Evolutionary conservation across 164 flowering plant species (phyloP), one percentile per base, ranked within the genome.

Genomic region (Dillenia suffruticosa): DNA sequence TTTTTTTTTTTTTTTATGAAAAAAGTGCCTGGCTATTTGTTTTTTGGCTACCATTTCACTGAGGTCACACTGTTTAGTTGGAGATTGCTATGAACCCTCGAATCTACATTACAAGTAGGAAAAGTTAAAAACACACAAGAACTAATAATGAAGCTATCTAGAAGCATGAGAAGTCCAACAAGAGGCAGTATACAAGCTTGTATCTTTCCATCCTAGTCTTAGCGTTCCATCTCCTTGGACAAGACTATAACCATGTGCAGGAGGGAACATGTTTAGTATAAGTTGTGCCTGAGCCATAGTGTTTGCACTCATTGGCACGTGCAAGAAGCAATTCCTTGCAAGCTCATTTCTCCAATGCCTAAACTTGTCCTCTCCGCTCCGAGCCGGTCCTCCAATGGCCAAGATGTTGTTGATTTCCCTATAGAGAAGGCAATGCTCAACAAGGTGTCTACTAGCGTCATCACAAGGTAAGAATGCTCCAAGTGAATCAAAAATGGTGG

Each of bases 131-230:
- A 11, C 7, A 13, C 10, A 12, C 16, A 57, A 9, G 13, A 44
- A 57, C 22, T 43, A 9, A 44, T 44, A 57, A 32, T 32, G 7
- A 13, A 17, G 10, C 45, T 68, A 66, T 47, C 58, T 61, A 54
- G 62, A 69, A 61, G 61, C 65, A 32, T 54, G 73, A 9, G 77
- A 77, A 51, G 89, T 85, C 90, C 94, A 85, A 57, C 90, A 72
- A 65, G 94, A 85, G 19, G 88, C 90, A 70, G 86, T 82, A 49
- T 77, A 85, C 81, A 85, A 80, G 63, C 82, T 75, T 16, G 90
- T 82, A n/a, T 78, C 86, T 66, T 84, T 88, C 95, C 90, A 88
- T 3, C 95, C 89, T 16, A 88, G 77, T 72, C 72, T 80, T 2
- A 84, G 72, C 0, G 80, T 79, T 10, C 89, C 95, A 68, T 85